Evolutionary conservation across 2,329 filamentous ascomycete species (phyloP).

Genomic region (Botrytis aclada): DNA sequence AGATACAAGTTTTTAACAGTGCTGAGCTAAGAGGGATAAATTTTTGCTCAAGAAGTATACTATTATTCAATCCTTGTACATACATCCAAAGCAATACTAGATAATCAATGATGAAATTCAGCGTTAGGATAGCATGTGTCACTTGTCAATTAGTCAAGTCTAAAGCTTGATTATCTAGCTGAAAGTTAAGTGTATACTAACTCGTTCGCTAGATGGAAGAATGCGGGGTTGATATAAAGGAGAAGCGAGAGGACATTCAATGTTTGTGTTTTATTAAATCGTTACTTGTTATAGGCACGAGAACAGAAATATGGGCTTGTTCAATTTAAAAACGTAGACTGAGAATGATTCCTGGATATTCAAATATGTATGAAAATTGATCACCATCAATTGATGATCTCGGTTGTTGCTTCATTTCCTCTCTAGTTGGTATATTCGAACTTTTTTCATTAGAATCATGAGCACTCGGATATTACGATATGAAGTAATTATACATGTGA

Average conservation of each 20-base stretch:
- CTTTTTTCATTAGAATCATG: accelerated
- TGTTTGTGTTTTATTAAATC: neutral
- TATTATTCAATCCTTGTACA: too few relatives aligned
- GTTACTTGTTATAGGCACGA: neutral
- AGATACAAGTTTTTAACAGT: too few relatives aligned
- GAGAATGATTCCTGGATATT: neutral
- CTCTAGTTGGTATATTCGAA: neutral
- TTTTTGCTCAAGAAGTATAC: too few relatives aligned
- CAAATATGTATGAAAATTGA: neutral
- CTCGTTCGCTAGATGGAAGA: neutral
- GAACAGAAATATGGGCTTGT: accelerated
- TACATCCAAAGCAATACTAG: too few relatives aligned
- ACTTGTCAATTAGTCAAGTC: neutral
- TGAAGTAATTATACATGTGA: neutral
- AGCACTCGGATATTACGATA: neutral
- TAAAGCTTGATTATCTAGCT: neutral
- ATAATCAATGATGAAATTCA: neutral
- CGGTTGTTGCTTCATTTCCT: neutral
- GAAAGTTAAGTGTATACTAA: neutral
- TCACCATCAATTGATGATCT: neutral
- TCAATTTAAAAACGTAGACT: accelerated
- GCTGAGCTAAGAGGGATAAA: too few relatives aligned
- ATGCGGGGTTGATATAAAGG: too few relatives aligned
- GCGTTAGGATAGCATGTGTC: neutral
- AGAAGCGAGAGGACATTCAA: neutral